Conservation (phyloP, 1,284 basidiomycete species). For the Sporisorium graminicola region DNA sequence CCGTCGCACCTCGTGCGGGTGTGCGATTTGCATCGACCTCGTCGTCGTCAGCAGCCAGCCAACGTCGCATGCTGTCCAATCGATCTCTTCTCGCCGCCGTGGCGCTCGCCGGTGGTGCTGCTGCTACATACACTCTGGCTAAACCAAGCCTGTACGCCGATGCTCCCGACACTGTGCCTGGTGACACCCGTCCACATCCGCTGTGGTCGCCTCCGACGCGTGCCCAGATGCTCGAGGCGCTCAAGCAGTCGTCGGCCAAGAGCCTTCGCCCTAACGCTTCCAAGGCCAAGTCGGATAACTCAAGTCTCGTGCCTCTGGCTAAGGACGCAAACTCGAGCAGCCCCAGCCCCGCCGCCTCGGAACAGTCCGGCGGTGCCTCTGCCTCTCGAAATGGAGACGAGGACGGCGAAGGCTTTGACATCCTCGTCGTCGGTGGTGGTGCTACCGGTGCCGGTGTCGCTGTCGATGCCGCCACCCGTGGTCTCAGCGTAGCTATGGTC, state of each 20-base stretch:
- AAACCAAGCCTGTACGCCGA: slow-evolving; percentile 37
- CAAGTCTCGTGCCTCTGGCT: slow-evolving; percentile 52
- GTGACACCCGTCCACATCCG: slow-evolving; percentile 61
- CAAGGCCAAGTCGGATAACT: slow-evolving; percentile 39
- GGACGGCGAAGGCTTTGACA: slow-evolving; percentile 72
- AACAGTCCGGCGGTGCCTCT: slow-evolving; percentile 34
- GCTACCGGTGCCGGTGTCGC: slow-evolving; percentile 95
- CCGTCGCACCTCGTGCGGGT: slow-evolving; percentile 30
- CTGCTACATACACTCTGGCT: slow-evolving; percentile 34
- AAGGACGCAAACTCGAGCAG: slow-evolving; percentile 54
- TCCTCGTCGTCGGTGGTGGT: slow-evolving; percentile 88
- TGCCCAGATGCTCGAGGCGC: slow-evolving; percentile 68
- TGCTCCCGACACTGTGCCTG: slow-evolving; percentile 50
- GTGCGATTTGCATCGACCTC: slow-evolving; percentile 49
- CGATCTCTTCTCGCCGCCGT: slow-evolving; percentile 33
- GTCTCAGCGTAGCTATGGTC: slow-evolving; percentile 91
- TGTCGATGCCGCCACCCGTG: slow-evolving; percentile 90
- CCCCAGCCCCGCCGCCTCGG: slow-evolving; percentile 59
- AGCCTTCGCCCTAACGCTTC: slow-evolving; percentile 59
- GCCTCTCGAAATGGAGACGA: slow-evolving; percentile 43
- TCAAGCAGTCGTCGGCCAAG: slow-evolving; percentile 60
- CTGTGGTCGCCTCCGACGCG: slow-evolving; percentile 68
- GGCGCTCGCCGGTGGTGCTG: slow-evolving; percentile 41
- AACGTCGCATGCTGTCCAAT: slow-evolving; percentile 25
- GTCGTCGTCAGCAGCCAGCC: slow-evolving; percentile 22